Conservation (phyloP, 306 rosid genomes). For the Purshia tridentata region DNA sequence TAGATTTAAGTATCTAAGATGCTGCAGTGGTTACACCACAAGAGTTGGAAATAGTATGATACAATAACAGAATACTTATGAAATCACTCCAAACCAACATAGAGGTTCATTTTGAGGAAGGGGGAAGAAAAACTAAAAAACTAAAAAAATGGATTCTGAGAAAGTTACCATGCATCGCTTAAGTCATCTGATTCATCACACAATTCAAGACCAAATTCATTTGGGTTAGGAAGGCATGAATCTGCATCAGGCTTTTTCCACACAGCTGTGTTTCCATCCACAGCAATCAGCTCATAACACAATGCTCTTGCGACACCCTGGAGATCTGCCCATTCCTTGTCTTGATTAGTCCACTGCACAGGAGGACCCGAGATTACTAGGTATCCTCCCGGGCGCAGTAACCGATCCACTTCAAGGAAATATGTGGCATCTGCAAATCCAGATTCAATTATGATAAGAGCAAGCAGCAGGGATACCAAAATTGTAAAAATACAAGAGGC, state of each 20-base stretch:
- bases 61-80: background rate
- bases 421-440: conserved; percentile 80
- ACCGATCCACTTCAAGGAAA: conserved; percentile 90
- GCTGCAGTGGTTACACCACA: background rate
- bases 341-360: conserved; percentile 96
- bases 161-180: conserved; percentile 74
- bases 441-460: conserved; percentile 21
- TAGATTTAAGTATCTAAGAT: background rate
- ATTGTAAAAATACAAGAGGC: conserved; percentile 15
- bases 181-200: conserved; percentile 81
- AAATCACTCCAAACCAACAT: conserved; percentile 1
- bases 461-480: conserved; percentile 23
- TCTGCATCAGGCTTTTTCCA: conserved; percentile 87
- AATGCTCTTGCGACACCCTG: conserved; percentile 89
- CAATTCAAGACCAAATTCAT: conserved; percentile 75
- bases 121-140: background rate
- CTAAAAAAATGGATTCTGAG: background rate
- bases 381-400: conserved; percentile 96
- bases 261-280: conserved; percentile 88
- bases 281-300: conserved; percentile 89
- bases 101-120: background rate
- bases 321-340: conserved; percentile 98
- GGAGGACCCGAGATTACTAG: conserved; percentile 96
- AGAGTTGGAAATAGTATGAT: background rate
- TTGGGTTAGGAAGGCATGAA: conserved; percentile 78